These are phyloP conservation scores for Botrytis paeoniae DNA, from an alignment of 2,329 filamentous ascomycete genomes.

Conservation along the genomic window DNA sequence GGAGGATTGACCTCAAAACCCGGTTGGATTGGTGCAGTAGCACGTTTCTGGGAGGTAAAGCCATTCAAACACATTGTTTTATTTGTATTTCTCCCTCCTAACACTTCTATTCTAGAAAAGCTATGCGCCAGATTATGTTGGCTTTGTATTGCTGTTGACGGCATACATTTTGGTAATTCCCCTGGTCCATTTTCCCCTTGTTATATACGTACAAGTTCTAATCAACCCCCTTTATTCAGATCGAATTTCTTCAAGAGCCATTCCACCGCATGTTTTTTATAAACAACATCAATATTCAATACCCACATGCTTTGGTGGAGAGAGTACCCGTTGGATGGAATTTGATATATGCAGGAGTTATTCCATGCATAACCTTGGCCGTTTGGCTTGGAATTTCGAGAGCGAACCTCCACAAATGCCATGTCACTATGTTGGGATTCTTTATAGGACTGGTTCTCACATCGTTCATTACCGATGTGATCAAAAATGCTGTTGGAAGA, in stretches of 20 bases:
- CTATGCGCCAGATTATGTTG: slow-evolving; percentile 85
- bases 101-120: slow-evolving; percentile 55
- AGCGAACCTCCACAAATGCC: slow-evolving; percentile 72
- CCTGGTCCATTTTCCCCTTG: neutral
- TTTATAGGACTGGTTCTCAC: slow-evolving; percentile 73
- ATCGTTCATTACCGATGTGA: slow-evolving; percentile 78
- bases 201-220: neutral
- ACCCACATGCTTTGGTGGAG: slow-evolving; percentile 80
- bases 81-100: slow-evolving; percentile 3
- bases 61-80: neutral
- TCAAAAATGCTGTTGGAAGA: slow-evolving; percentile 75
- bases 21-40: slow-evolving; percentile 36
- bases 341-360: slow-evolving; percentile 65
- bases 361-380: slow-evolving; percentile 67
- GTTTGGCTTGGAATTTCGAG: slow-evolving; percentile 61
- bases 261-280: slow-evolving; percentile 95
- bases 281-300: slow-evolving; percentile 79
- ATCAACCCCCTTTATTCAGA: slow-evolving; percentile 42
- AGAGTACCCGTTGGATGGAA: slow-evolving; percentile 70
- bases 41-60: slow-evolving; percentile 38
- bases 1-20: slow-evolving; percentile 28
- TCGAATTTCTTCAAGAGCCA: slow-evolving; percentile 69
- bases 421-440: slow-evolving; percentile 81
- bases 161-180: slow-evolving; percentile 60
- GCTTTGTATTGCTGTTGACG: slow-evolving; percentile 66